Percentiles rank a stretch among this genome's conserved stretches.
phyloP scores from a whole-genome alignment of 2,329 filamentous ascomycete species.

The Neophaeococcomyces mojaviensis region DNA sequence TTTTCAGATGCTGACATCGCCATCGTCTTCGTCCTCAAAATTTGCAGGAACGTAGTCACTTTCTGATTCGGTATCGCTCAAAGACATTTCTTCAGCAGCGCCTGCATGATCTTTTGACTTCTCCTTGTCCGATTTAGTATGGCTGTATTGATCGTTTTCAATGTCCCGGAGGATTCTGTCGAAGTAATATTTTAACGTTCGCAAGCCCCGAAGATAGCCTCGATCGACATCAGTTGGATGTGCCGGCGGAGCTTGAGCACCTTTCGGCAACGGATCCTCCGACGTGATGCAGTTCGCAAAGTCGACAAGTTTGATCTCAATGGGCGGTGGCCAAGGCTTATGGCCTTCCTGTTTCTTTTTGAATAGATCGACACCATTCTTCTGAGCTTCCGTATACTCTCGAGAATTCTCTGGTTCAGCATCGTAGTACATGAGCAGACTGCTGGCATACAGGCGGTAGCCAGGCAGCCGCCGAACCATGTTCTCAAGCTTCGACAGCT shows the following conservation, averaged over 20 bases:
- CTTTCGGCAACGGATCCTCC: conserved; percentile 57
- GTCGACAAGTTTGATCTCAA: conserved; percentile 95
- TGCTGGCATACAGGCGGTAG: conserved; percentile 93
- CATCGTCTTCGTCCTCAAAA: conserved; percentile 4
- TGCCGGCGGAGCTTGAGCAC: conserved; percentile 66
- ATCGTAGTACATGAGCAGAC: conserved; percentile 91
- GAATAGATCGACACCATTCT: conserved; percentile 20
- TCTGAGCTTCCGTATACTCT: conserved; percentile 19
- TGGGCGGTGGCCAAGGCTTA: conserved; percentile 40
- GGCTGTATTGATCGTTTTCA: conserved; percentile 34
- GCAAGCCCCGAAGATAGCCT: conserved; percentile 79
- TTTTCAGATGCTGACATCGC: conserved; percentile 6
- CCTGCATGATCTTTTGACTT: conserved; percentile 25
- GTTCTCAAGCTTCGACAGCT: conserved; percentile 71
- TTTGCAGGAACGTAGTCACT: conserved; percentile 4
- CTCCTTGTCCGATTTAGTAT: conserved; percentile 34
- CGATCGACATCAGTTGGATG: conserved; percentile 74
- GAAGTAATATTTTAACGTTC: conserved; percentile 75
- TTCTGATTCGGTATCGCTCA: conserved; percentile 1
- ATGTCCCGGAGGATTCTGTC: conserved; percentile 78
- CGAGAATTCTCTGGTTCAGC: conserved; percentile 53
- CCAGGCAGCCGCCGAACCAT: conserved; percentile 73
- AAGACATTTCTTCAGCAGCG: conserved; percentile 30
- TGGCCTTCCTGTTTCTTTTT: conserved; percentile 21
- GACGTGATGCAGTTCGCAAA: conserved; percentile 96